A percentile compares a stretch with the other conserved stretches of the same genome.
These are phyloP conservation scores for Alnus glutinosa DNA, from an alignment of 306 rosid species.

Conservation along the genomic window DNA sequence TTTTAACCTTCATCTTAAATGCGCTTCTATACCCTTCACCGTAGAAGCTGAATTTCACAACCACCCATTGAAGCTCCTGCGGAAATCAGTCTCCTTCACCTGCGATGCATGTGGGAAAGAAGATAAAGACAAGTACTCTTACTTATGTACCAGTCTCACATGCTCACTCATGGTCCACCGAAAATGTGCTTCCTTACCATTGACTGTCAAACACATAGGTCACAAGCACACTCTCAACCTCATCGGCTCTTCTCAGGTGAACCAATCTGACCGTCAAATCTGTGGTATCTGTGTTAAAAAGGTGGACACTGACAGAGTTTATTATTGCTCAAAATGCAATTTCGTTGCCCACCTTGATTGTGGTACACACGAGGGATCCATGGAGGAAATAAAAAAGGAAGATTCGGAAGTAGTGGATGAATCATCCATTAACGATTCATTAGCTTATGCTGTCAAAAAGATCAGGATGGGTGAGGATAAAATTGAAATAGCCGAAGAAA, in stretches of 20 bases:
- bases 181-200: fast-evolving
- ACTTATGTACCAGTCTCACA: fast-evolving
- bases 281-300: background rate
- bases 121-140: background rate
- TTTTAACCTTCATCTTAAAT: background rate
- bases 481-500: background rate
- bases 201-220: background rate
- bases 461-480: background rate
- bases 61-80: background rate
- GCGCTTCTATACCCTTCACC: background rate
- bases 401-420: no score
- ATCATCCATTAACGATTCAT: no score
- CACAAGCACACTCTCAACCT: background rate
- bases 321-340: background rate
- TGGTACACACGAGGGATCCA: background rate
- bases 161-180: fast-evolving
- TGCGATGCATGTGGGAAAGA: background rate
- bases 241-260: background rate
- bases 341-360: background rate
- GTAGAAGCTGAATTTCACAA: background rate
- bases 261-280: background rate
- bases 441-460: background rate
- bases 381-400: background rate
- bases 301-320: background rate
- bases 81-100: fast-evolving